Evolutionary conservation across 2,329 filamentous ascomycete genomes (phyloP).

Genomic region (Pseudopyricularia javanii): DNA sequence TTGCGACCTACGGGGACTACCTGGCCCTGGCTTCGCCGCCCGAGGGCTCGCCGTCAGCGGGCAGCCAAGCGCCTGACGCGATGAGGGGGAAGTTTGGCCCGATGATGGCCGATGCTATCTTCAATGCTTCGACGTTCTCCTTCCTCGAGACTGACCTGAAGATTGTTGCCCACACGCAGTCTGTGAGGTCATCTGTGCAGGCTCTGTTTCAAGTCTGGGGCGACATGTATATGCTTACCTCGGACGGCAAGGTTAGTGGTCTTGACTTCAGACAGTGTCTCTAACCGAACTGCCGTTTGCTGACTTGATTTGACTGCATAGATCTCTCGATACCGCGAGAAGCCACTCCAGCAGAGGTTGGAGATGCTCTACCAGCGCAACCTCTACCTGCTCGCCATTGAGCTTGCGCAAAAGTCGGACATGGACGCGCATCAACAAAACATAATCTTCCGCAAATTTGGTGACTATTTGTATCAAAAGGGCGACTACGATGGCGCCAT

Average conservation of each 20-base stretch:
- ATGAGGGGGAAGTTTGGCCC: constrained; percentile 63
- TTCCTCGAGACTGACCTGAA: constrained; percentile 85
- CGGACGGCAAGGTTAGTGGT: constrained; percentile 68
- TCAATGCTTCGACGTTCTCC: constrained; percentile 79
- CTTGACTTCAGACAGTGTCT: constrained; percentile 5
- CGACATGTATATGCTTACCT: constrained; percentile 77
- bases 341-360: constrained; percentile 76
- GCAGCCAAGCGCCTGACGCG: constrained; percentile 35
- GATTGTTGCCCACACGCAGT: constrained; percentile 81
- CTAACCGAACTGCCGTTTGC: background rate
- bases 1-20: constrained; percentile 74
- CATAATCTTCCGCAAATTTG: constrained; percentile 83
- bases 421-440: constrained; percentile 75
- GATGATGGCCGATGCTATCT: constrained; percentile 61
- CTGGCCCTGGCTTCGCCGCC: constrained; percentile 76
- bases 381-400: constrained; percentile 82
- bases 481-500: constrained; percentile 97
- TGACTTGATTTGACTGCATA: constrained; percentile 17
- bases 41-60: constrained; percentile 34
- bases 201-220: constrained; percentile 80
- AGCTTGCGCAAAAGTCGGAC: constrained; percentile 79
- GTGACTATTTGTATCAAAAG: constrained; percentile 88
- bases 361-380: constrained; percentile 92
- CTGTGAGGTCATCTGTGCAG: constrained; percentile 68
- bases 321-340: constrained; percentile 84